Base-by-base conservation (phyloP, 2,329 filamentous ascomycete genomes). In the Rachicladosporium sp. region DNA sequence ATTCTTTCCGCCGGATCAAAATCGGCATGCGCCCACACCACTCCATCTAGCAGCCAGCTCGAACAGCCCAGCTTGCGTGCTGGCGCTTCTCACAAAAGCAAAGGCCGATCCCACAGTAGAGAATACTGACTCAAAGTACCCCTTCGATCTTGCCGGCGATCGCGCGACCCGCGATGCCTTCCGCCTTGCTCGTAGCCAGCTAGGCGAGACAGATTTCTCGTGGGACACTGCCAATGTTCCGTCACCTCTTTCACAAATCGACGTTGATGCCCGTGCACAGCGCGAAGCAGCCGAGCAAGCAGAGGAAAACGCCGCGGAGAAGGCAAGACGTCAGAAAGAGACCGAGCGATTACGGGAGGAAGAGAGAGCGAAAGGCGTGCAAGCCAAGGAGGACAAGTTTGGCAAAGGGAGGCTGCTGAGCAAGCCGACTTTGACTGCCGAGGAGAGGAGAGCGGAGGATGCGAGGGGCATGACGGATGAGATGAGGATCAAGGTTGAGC, bases 71-170 rank as follows among this genome's bases (percentile, higher is more conserved):
- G 76, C 83, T 0, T 68, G 95, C n/a, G 74, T 95, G 2, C 61
- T 72, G 0, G 84, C 86, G 0, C 72, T 98, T 2, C 69, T 98
- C 1, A 67, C 73, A 1, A 87, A 89, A 60, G 80, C 71, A 3
- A 70, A 70, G 1, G 82, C 86, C 2, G 76, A 94, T 51, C 91
- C 91, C 0, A 78, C 77, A 0, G 40, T 79, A 1, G 59, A 61
- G 19, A 94, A 82, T 54, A 67, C 60, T 3, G 86, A 95, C 45
- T 82, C 81, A n/a, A 87, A 82, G 58, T 82, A 84, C 1, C 64
- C 91, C 0, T 96, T 93, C 57, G 86, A 93, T 40, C 73, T 98
- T 1, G 78, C 85, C 1, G 86, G 89, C 32, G 87, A 96, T 57
- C 76, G 87, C 4, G 63, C 79, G 2, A 95, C 88, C 0, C 77